Base-by-base conservation (phyloP, 257 asterid species). In the Capsicum rhomboideum region DNA sequence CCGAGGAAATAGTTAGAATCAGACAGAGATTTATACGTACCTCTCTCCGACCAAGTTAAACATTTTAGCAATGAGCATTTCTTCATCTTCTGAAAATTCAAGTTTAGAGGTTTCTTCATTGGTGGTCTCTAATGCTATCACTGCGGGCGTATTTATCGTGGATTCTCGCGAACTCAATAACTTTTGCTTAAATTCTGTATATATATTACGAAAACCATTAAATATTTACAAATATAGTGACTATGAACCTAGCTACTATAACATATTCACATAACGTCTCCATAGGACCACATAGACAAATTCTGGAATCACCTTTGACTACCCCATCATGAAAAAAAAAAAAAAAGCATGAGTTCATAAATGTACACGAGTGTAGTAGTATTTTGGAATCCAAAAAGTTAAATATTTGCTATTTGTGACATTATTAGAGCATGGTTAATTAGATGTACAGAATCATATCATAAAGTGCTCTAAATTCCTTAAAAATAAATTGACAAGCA, bases 31-130 rank as follows among this genome's bases (percentile, higher is more conserved):
- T 34, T 34, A 34, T 34, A 34, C n/a, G 12, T 72, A 72, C 80
- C 58, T 82, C 56, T 87, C 66, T 0, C 87, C 86, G 2, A 87
- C 87, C 83, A 87, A 69, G 64, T 85, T 84, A 72, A 61, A 87
- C 89, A 87, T 82, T 68, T 87, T 87, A n/a, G 79, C 64, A 78
- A 84, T 87, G 14, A 87, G 89, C 46, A 82, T 10, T 83, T 84
- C 87, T 44, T 87, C 89, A 49, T 87, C 89, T 68, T 84, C 67
- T 56, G 88, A 79, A 81, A 86, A 86, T 40, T 78, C 63, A 79
- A 86, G 86, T 80, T 86, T 29, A 18, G 54, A 50, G 12, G 82
- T 54, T 78, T 68, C 84, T 68, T 79, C 23, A 2, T 17, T 83
- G 46, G 42, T 69, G 31, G 82, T 80, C 55, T 71, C 84, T 50